Percentiles rank a stretch among this genome's conserved stretches.
phyloP scores from a whole-genome alignment of 345 rosid genomes.

The Rhizophora mangle region DNA sequence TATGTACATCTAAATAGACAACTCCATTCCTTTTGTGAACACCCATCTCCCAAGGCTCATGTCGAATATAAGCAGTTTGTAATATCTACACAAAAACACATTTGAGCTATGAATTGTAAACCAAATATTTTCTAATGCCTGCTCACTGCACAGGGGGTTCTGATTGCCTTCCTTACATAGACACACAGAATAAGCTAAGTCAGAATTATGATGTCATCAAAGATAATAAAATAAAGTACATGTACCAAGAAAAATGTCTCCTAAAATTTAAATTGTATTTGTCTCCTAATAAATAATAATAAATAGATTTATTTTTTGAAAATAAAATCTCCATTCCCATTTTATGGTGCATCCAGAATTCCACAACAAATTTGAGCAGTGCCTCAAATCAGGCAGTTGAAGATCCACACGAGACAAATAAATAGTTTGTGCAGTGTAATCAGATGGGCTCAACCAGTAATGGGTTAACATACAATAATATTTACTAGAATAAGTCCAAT shows the following conservation, averaged over 20 bases:
- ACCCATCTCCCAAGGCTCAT: conserved; percentile 99
- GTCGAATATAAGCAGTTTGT: conserved; percentile 75
- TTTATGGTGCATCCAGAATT: too few species aligned
- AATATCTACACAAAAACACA: conserved; percentile 54
- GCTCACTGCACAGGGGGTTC: too few species aligned
- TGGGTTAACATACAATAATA: not conserved
- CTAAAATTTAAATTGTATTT: not conserved
- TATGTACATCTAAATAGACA: conserved; percentile 91
- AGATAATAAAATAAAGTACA: too few species aligned
- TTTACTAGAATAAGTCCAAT: not conserved
- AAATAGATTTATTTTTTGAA: not conserved
- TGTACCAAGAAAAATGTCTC: too few species aligned
- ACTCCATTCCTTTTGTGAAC: conserved; percentile 96
- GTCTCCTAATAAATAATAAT: not conserved
- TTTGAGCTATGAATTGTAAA: not conserved
- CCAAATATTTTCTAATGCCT: too few species aligned
- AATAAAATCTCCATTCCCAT: not conserved
- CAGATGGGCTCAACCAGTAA: not conserved
- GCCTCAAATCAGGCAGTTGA: not conserved
- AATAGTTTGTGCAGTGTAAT: not conserved
- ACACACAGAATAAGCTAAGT: too few species aligned
- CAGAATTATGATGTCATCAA: too few species aligned
- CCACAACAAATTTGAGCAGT: too few species aligned
- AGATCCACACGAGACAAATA: not conserved
- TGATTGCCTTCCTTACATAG: too few species aligned